Base-by-base conservation (phyloP, 2,329 filamentous ascomycete genomes). In the Diaporthe amygdali region DNA sequence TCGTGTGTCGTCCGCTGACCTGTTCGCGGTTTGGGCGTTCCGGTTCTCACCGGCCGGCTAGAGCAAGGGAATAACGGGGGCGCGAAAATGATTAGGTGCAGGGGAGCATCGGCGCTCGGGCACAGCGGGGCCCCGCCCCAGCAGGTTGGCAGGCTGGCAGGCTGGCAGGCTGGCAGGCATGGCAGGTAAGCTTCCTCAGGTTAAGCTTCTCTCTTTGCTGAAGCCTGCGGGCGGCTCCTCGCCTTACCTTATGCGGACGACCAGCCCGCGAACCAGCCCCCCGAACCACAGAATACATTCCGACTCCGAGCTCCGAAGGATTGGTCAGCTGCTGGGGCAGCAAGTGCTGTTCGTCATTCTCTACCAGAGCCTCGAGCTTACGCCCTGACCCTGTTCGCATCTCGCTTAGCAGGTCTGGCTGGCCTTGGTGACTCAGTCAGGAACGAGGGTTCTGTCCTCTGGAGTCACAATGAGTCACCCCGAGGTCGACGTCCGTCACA, bases 381-480 rank as follows among this genome's bases (percentile, higher is more conserved):
- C 51, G 44, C 63, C 55, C 54, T 34, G 66, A 56, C 34, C 63
- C 30, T 47, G 55, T 14, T 41, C 55, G 37, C 14, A 44, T 59
- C 55, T 59, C 55, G 55, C 55, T 59, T 59, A 59, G 55, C 55
- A n/a, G 34, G 55, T 27, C 15, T n/a, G 44, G 71, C 55, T 30
- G 34, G 55, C 37, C 15, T n/a, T 34, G 71, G 64, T 72, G 71
- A 72, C 71, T 72, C 71, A 72, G 63, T 72, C 71, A 72, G 63
- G 39, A 22, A 32, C 54, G 20, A 68, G 55, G 46, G 37, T 66
- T 59, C 34, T 39, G 59, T n/a, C 14, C 25, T 30, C 52, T 25
- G 46, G 41, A 56, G 39, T 49, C 68, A 59, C 46, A 61, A 56
- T 72, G 71, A 72, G 47, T 72, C 71, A 72, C 71, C 68, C 71